These are phyloP conservation scores for Nothophaeocryptopus gaeumannii DNA, from an alignment of 2,329 filamentous ascomycete species.

Conservation along the genomic window DNA sequence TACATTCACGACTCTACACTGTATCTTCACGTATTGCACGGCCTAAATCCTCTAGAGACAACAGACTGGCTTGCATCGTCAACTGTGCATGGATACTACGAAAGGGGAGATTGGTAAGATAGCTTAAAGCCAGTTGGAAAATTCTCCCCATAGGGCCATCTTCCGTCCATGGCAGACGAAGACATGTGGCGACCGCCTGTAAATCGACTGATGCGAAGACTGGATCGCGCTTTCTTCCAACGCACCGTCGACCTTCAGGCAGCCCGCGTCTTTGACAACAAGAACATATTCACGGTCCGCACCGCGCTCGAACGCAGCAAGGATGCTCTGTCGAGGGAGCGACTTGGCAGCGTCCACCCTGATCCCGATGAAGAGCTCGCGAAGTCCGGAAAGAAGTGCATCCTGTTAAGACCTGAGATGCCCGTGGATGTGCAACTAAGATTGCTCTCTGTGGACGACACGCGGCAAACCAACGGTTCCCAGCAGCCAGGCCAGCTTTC, in stretches of 20 bases:
- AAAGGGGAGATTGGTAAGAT: not conserved
- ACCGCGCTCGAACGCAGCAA: slow-evolving; percentile 62
- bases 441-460: not conserved
- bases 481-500: slow-evolving; percentile 67
- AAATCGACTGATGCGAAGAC: slow-evolving; percentile 71
- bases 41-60: too few species aligned
- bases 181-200: slow-evolving; percentile 74
- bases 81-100: too few species aligned
- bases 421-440: slow-evolving; percentile 27
- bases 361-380: slow-evolving; percentile 60
- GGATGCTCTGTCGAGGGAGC: slow-evolving; percentile 64
- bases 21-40: too few species aligned
- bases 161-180: slow-evolving; percentile 26
- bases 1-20: too few species aligned
- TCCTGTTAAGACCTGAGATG: slow-evolving; percentile 46
- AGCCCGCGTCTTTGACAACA: slow-evolving; percentile 71
- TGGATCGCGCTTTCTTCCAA: slow-evolving; percentile 81
- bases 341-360: slow-evolving; percentile 60
- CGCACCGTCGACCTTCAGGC: slow-evolving; percentile 74
- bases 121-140: slow-evolving; percentile 13
- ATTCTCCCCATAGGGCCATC: not conserved
- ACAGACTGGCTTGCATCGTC: too few species aligned
- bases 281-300: slow-evolving; percentile 70
- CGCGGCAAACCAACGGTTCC: slow-evolving; percentile 4
- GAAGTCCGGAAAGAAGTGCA: slow-evolving; percentile 43